Base-by-base conservation (phyloP, 106 monocot species). In the Dendrobium nobile region DNA sequence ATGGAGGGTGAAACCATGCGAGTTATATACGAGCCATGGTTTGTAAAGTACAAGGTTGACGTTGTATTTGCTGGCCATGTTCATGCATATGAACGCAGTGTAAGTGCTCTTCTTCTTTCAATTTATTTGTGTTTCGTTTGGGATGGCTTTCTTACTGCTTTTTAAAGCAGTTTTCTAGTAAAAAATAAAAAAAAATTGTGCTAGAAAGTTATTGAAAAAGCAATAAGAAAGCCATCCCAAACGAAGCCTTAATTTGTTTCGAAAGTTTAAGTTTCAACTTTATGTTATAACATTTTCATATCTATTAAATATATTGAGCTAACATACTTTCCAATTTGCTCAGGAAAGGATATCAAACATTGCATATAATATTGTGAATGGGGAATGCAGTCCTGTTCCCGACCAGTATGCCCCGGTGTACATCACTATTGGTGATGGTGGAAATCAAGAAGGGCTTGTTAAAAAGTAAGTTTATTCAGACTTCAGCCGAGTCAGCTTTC, bases 1-100 rank as follows among this genome's bases (percentile, higher is more conserved):
- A 95, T 95, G 92, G 92, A 95, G 77, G 95, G 95, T 0, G 95
- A 95, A 79, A 80, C 86, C 59, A 95, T 95, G 92, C 76, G 95
- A 75, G 95, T 95, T 4, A 85, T 92, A 85, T 95, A 75, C 24
- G 95, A 95, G 43, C 47, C 84, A 51, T 95, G 92, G 92, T 92
- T 95, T 58, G 92, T 95, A 20, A 42, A 91, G 67, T 85, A 95
- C 85, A 95, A 95, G 55, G 95, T 95, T 10, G 92, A 95, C 47
- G 73, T 87, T 54, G 92, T 95, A 17, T 95, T 95, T 65, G 82
- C 91, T 17, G 93, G 91, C 70, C 93, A 94, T 82, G 93, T 94
- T 54, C 94, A 95, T 86, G 92, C 95, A 59, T 95, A 95, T 40
- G 95, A 95, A 80, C 88, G 95, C 67, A 90, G 86, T 22, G 95